Base-by-base conservation (phyloP, 2,329 filamentous ascomycete species). In the Cladosporium oxysporum region DNA sequence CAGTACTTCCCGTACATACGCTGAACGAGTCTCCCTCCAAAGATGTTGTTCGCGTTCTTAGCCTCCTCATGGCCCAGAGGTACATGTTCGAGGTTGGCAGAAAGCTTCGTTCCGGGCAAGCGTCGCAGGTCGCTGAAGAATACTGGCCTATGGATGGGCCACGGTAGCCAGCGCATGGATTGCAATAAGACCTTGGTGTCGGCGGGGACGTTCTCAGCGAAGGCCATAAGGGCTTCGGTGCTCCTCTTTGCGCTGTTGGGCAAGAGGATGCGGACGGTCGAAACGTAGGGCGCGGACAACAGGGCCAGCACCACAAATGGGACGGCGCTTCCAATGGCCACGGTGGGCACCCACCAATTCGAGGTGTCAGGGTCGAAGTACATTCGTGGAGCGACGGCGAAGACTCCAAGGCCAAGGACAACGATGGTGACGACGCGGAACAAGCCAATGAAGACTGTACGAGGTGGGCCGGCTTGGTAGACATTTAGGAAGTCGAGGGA, bases 341-440 rank as follows among this genome's bases (percentile, higher is more conserved):
- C 77, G 44, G 78, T 75, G 28, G 81, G 78, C 28, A 77, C 72
- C 65, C 78, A 72, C 73, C 79, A 83, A 71, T 72, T 76, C n/a
- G 79, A 78, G 49, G 77, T 78, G 12, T 81, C 79, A n/a, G 76
- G 75, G 2, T 77, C 73, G 55, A 71, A 68, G 60, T 76, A 80
- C 70, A 88, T 89, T 23, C 82, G 79, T 0, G 90, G 90, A 0
- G 85, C 86, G 59, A 89, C 83, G 29, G 92, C 79, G 61, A 89
- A 78, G 69, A 83, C 83, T 72, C 91, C 91, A 70, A 90, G 87
- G 26, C 83, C 84, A 65, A 90, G 89, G 47, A 91, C 77, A 67
- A 92, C 86, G 49, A 95, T 83, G 3, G 89, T 89, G 0, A 88
- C 88, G 65, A 94, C 79, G 72, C 92, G 92, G 68, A 91, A 77